phyloP scores from a whole-genome alignment of 352 stramenopile species.

The Globisporangium lucens region DNA sequence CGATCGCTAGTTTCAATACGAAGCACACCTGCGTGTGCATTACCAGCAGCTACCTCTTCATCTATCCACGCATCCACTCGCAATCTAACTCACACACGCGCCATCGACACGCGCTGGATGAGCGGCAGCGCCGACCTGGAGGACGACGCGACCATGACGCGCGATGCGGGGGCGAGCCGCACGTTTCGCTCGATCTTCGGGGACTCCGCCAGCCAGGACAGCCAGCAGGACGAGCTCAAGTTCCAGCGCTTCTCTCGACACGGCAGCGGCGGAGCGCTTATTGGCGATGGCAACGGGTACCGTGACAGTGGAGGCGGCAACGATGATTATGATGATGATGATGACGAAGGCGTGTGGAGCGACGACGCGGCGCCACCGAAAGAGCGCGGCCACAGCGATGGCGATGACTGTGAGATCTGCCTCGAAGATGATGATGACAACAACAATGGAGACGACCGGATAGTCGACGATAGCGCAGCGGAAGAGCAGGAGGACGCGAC shows the following conservation, averaged over 20 bases:
- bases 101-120: constrained; percentile 21
- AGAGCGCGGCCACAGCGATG: constrained; percentile 14
- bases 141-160: constrained; percentile 35
- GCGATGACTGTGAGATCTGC: constrained; percentile 12
- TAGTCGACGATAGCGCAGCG: background rate
- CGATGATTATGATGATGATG: constrained; percentile 34
- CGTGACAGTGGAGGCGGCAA: constrained; percentile 18
- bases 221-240: constrained; percentile 20
- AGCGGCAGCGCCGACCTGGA: constrained; percentile 14
- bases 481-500: background rate
- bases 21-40: background rate
- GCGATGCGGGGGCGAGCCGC: constrained; percentile 46
- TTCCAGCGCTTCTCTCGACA: constrained; percentile 12
- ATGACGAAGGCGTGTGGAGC: constrained; percentile 54
- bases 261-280: background rate
- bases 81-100: background rate
- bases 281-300: background rate
- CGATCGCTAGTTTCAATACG: background rate
- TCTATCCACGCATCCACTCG: background rate
- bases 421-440: background rate
- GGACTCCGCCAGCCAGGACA: constrained; percentile 10
- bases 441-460: background rate
- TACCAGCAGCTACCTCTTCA: background rate
- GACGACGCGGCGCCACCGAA: constrained; percentile 31
- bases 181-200: constrained; percentile 78